Evolutionary conservation across 208 protist genomes (phyloP), one percentile per base, ranked within the genome.

Genomic region (Acanthamoeba quina): DNA sequence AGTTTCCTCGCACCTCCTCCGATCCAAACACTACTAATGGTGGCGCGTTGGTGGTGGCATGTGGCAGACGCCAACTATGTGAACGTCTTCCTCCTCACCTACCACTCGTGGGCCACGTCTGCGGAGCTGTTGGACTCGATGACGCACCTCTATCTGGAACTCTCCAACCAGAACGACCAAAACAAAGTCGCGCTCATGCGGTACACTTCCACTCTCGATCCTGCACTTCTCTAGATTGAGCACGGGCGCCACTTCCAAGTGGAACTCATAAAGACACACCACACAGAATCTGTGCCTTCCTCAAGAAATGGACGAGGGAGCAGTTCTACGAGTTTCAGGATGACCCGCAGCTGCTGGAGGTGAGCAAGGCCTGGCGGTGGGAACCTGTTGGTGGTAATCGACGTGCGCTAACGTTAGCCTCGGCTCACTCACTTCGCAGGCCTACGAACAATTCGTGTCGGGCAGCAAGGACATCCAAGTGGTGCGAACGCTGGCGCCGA

Each of bases 271-370:
- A 37, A 3, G 37, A 37, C 37, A 0, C 37, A 37, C 37, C 37
- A 37, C 37, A 37, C 37, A 92, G 88, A 21, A 60, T 92, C 26
- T 92, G 88, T 64, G 64, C 90, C 13, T 94, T 94, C 68, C 52
- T 94, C 31, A 94, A 94, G 15, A 94, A 94, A 29, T 94, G 90
- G 90, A 83, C 90, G 21, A 82, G 72, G 54, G 90, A 94, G 60
- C 90, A 94, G 21, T 94, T 62, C 54, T 68, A 85, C 54, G 90
- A 94, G 49, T 94, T 94, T 37, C 49, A 94, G 52, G 90, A 94
- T 31, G 74, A 94, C 26, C 64, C 66, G 10, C 70, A 85, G 52
- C 72, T 94, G 19, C 29, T 90, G 24, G 49, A 54, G 76, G 76
- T 85, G 70, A 68, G 17, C 54, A 19, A 68, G 19, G 19, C 11